These are phyloP conservation scores for Tanacetum coccineum DNA, from an alignment of 129 eudicot species.

Conservation along the genomic window DNA sequence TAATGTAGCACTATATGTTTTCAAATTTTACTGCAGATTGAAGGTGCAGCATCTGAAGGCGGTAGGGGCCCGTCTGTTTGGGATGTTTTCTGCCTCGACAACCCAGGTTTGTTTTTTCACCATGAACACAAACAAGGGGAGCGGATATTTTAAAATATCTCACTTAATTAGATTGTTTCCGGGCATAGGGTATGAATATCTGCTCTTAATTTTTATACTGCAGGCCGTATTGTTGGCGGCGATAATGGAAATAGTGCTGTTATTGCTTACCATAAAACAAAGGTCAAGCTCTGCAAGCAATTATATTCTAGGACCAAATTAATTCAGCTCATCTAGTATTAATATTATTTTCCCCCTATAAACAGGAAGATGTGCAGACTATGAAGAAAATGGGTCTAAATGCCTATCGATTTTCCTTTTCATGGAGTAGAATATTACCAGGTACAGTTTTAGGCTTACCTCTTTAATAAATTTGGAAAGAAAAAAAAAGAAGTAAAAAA, in stretches of 20 bases:
- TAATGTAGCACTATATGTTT: not conserved
- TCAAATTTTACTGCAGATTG: constrained; percentile 18
- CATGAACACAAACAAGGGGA: not conserved
- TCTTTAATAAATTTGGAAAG: not conserved
- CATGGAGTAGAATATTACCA: constrained; percentile 38
- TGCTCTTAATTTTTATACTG: not conserved
- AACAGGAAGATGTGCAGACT: constrained; percentile 35
- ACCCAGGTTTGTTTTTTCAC: constrained; percentile 28
- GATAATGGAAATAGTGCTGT: constrained; percentile 28
- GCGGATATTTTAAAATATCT: not conserved
- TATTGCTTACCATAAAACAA: constrained; percentile 23
- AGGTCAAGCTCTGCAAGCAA: constrained; percentile 5
- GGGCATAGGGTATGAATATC: not conserved
- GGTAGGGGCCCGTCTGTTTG: constrained; percentile 41
- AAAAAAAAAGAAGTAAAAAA: not conserved
- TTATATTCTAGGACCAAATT: not conserved
- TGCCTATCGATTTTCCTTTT: constrained; percentile 34
- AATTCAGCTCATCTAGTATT: not conserved
- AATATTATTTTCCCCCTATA: not conserved
- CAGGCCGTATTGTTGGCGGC: constrained; percentile 25
- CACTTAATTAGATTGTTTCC: not conserved
- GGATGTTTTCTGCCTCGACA: constrained; percentile 37
- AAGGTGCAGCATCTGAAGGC: constrained; percentile 43
- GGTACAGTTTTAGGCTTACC: constrained; percentile 9
- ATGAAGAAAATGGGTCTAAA: constrained; percentile 35